Evolutionary conservation across 495 filamentous ascomycete genomes (phyloP).

Genomic region (Achaetomiella virescens): DNA sequence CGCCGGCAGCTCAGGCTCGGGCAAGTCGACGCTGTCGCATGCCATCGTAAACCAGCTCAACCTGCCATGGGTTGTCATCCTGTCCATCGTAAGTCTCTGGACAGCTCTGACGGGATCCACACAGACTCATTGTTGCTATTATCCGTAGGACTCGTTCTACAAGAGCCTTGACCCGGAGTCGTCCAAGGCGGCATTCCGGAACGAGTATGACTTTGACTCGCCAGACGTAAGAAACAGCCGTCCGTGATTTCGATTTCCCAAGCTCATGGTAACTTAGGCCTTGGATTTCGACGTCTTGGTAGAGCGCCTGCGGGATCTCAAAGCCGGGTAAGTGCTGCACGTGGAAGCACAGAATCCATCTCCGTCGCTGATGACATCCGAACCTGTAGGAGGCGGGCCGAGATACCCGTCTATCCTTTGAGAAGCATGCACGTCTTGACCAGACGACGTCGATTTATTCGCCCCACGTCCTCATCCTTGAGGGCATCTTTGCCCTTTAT

Average conservation of each 20-base stretch:
- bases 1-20: constrained; percentile 91
- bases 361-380: constrained; percentile 1
- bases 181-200: constrained; percentile 68
- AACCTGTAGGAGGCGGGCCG: constrained; percentile 67
- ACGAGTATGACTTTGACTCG: constrained; percentile 94
- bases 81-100: constrained; percentile 70
- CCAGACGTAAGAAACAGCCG: constrained; percentile 49
- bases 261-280: constrained; percentile 41
- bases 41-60: constrained; percentile 86
- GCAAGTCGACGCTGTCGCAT: constrained; percentile 91
- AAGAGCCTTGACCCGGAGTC: constrained; percentile 72
- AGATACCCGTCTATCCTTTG: constrained; percentile 96
- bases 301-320: constrained; percentile 72
- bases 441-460: constrained; percentile 88
- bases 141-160: constrained; percentile 84
- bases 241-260: constrained; percentile 3
- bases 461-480: constrained; percentile 88
- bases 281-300: constrained; percentile 90
- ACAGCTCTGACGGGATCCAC: no score
- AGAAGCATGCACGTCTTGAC: constrained; percentile 73
- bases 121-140: neutral
- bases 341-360: neutral
- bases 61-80: constrained; percentile 93
- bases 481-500: constrained; percentile 92
- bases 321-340: constrained; percentile 65